Evolutionary conservation across 768 basidiomycete species (phyloP), one percentile per base, ranked within the genome.

Genomic region (Tylopilus vinaceipallidus): DNA sequence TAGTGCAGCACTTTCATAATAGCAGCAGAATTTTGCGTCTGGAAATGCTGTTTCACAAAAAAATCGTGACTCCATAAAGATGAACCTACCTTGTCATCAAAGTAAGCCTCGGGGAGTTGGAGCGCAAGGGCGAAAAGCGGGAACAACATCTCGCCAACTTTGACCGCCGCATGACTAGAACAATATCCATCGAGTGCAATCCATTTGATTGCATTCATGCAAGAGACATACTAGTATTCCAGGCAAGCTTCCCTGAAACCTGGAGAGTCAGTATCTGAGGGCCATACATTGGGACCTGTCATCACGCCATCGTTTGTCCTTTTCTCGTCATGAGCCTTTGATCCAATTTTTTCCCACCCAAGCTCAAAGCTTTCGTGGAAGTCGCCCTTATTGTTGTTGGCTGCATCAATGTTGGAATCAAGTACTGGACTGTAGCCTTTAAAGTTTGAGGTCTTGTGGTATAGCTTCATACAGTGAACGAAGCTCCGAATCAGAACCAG

Each of bases 281-380:
- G 93, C 91, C 91, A 95, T 36, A 88, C 77, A 56, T 95, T 94
- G 6, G 76, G 80, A 2, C 82, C 86, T 10, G 78, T 70, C 83
- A 89, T 86, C 4, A 70, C 73, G 14, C 86, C 84, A 35, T 76
- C 73, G 5, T 75, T 60, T 27, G 58, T 30, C 52, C 64, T 57
- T 39, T 68, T 58, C 41, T 64, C 57, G 51, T 69, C 62, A 22
- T 54, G 27, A 0, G 27, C 45, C 47, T 61, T 62, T 10, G 60
- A 47, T 8, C 70, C 57, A 0, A 77, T 60, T 20, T 73, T 67
- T 62, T 91, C 87, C 77, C 81, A 85, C 3, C 91, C 90, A 49
- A 95, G 76, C 59, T 93, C 86, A 64, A 94, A 95, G 3, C 86
- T 92, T 66, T 98, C 93, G 62, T 95, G 91, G 46, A 95, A 68